Evolutionary conservation across 305 asterid species (phyloP).

Genomic region (Solanum hybrid): DNA sequence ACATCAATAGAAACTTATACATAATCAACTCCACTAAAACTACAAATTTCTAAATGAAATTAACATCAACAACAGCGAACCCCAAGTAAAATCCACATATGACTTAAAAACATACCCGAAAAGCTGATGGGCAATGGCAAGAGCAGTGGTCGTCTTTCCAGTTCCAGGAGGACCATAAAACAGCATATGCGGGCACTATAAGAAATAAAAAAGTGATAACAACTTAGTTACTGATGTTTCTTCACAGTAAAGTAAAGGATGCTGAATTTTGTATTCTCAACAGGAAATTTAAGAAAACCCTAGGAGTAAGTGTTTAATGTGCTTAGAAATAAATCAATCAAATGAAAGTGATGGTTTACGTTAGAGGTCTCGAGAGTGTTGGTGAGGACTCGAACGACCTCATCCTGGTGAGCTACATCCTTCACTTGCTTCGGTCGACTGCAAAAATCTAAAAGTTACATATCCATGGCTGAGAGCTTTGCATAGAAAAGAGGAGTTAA

Average conservation of each 20-base stretch:
- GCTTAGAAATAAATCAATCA: not conserved
- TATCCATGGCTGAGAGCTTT: not conserved
- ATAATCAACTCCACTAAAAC: not conserved
- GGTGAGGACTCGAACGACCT: slow-evolving; percentile 93
- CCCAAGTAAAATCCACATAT: not conserved
- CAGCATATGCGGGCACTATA: slow-evolving; percentile 90
- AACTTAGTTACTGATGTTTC: not conserved
- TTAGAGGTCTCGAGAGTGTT: slow-evolving; percentile 90
- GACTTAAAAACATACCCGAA: slow-evolving; percentile 45
- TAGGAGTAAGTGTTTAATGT: not conserved
- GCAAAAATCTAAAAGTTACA: slow-evolving; percentile 2
- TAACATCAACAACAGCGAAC: not conserved
- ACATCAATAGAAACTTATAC: not conserved
- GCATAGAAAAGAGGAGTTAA: not conserved
- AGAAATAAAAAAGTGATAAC: not conserved
- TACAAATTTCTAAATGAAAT: not conserved
- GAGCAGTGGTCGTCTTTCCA: slow-evolving; percentile 93
- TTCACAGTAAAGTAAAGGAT: not conserved
- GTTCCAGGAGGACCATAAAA: slow-evolving; percentile 99
- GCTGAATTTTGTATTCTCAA: not conserved
- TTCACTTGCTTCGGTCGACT: slow-evolving; percentile 95
- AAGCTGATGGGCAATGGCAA: slow-evolving; percentile 92
- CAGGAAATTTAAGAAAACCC: not conserved
- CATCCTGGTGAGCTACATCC: slow-evolving; percentile 97
- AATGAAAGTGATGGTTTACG: slow-evolving; percentile 27